A percentile compares a stretch with the other conserved stretches of the same genome.
Conservation (phyloP, 2,329 filamentous ascomycete genomes). For the Colletotrichum karsti region DNA sequence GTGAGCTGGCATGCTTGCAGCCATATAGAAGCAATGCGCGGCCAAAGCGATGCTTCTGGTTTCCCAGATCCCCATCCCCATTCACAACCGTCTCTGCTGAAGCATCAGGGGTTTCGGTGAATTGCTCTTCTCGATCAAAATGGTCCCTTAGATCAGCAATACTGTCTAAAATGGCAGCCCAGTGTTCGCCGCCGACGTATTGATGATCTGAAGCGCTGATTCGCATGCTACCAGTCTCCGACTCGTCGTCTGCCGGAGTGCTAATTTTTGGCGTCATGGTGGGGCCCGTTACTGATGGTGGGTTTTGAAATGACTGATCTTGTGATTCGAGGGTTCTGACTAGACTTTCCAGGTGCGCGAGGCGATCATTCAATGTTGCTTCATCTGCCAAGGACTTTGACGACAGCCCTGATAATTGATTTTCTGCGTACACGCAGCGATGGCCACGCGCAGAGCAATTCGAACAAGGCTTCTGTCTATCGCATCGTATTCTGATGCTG, state of each 20-base stretch:
- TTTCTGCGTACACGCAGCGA: constrained; percentile 32
- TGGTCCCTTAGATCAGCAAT: constrained; percentile 49
- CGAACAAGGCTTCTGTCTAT: constrained; percentile 34
- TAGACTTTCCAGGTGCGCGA: constrained; percentile 40
- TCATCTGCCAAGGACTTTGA: too few relatives aligned
- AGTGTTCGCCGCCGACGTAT: constrained; percentile 48
- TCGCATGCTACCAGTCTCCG: constrained; percentile 42
- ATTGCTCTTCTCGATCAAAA: constrained; percentile 36
- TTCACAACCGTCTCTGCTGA: too few relatives aligned
- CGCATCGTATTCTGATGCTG: constrained; percentile 32
- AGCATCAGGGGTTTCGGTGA: background rate
- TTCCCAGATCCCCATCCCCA: background rate
- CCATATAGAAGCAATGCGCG: constrained; percentile 7
- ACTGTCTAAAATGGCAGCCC: constrained; percentile 48
- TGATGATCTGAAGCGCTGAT: constrained; percentile 32
- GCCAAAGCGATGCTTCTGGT: too few relatives aligned
- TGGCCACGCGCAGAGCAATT: constrained; percentile 31
- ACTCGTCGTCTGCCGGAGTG: constrained; percentile 9
- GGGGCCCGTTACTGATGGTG: too few relatives aligned
- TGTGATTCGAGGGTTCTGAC: constrained; percentile 34
- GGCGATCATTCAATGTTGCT: constrained; percentile 26
- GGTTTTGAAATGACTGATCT: too few relatives aligned
- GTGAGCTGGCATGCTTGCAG: constrained; percentile 1
- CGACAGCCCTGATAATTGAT: background rate
- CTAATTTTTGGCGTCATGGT: background rate